phyloP scores from a whole-genome alignment of 2,329 filamentous ascomycete genomes.

The Blumeriella jaapii region DNA sequence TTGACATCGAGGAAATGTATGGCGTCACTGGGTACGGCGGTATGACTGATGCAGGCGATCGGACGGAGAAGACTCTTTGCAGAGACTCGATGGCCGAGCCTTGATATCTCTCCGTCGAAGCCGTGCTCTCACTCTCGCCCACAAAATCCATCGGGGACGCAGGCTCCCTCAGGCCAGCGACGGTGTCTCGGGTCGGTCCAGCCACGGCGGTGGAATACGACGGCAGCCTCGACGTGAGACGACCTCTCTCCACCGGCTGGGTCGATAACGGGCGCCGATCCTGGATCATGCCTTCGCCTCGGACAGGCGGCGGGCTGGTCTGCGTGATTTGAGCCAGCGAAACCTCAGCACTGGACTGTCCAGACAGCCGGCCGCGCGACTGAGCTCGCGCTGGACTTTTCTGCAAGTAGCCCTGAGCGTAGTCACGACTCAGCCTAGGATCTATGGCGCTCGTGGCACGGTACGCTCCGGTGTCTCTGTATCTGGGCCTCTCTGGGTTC shows the following conservation, averaged over 20 bases:
- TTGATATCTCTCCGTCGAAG: conserved; percentile 1
- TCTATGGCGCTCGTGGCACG: conserved; percentile 29
- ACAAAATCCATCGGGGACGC: conserved; percentile 4
- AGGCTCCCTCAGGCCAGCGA: conserved; percentile 9
- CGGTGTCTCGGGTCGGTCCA: conserved; percentile 14
- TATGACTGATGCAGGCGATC: not conserved
- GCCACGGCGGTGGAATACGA: conserved; percentile 23
- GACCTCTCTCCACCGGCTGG: conserved; percentile 14
- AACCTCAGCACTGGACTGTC: conserved; percentile 31
- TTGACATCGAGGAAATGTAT: not conserved
- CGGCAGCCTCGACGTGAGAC: conserved; percentile 22
- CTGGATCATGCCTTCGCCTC: conserved; percentile 23
- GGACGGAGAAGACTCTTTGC: conserved; percentile 7
- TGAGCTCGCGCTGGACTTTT: conserved; percentile 9
- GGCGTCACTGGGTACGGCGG: conserved; percentile 5
- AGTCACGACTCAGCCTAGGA: conserved; percentile 20
- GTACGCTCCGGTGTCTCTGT: conserved; percentile 36
- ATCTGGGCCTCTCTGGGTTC: conserved; percentile 30
- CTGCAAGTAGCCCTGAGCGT: conserved; percentile 20
- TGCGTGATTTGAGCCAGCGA: conserved; percentile 33
- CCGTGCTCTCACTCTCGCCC: not conserved
- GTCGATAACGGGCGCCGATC: conserved; percentile 16
- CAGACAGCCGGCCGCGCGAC: conserved; percentile 20
- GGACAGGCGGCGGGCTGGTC: conserved; percentile 27
- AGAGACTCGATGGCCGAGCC: conserved; percentile 17